phyloP scores from a whole-genome alignment of 345 rosid species.

The Crucihimalaya himalaica region DNA sequence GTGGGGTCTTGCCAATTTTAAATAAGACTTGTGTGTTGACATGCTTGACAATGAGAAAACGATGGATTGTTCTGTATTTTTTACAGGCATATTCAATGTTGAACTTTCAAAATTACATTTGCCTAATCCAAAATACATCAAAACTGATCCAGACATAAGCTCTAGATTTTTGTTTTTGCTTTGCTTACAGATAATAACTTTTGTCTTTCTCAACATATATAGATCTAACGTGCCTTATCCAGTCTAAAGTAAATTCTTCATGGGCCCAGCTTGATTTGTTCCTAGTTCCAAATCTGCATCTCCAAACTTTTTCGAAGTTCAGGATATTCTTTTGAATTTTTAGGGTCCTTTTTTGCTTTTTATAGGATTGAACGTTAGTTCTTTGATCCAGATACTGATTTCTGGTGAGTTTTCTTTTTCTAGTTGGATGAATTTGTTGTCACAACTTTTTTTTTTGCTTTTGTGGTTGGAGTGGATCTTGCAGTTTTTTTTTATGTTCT shows the following conservation, averaged over 20 bases:
- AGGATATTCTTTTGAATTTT: constrained; percentile 11
- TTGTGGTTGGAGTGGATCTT: constrained; percentile 12
- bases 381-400: constrained; percentile 20
- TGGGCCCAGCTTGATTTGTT: constrained; percentile 40
- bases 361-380: constrained; percentile 7
- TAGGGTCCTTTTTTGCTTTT: constrained; percentile 18
- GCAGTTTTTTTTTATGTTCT: neutral
- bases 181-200: constrained; percentile 23
- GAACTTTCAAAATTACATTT: constrained; percentile 18
- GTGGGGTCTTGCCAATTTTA: constrained; percentile 45
- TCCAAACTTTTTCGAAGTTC: constrained; percentile 21
- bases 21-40: constrained; percentile 22
- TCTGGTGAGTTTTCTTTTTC: neutral
- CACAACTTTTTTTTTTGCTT: neutral
- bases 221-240: constrained; percentile 38
- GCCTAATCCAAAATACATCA: constrained; percentile 30
- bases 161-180: constrained; percentile 1
- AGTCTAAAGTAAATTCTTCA: constrained; percentile 26
- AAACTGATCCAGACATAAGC: constrained; percentile 24
- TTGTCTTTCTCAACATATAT: constrained; percentile 24
- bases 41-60: constrained; percentile 41
- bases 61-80: constrained; percentile 33
- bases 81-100: constrained; percentile 42
- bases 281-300: constrained; percentile 23
- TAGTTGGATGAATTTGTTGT: constrained; percentile 16